Evolutionary conservation across 169 alveolate genomes (phyloP), one percentile per base, ranked within the genome.

Genomic region (Amoebophrya sp.): DNA sequence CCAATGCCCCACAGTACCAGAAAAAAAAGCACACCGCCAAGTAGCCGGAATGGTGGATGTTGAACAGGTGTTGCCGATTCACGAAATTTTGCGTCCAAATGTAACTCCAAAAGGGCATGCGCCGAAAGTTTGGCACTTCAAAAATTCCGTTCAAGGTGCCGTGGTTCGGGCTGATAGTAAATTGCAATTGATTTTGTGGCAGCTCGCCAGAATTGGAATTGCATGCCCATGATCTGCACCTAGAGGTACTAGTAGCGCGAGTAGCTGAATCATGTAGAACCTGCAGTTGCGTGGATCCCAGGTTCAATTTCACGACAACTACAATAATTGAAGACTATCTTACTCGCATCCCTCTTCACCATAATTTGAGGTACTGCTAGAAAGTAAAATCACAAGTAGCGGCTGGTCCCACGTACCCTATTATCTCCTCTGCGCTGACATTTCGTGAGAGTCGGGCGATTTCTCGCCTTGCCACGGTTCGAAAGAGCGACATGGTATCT

Each of bases 31-130:
- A 40, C 0, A 66, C 53, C 14, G 55, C 53, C 40, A 89, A 39
- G 29, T 40, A 66, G 1, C 83, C 83, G 10, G 38, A 25, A 25
- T 66, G 83, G 83, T 66, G 83, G 83, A 66, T n/a, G 35, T 66
- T 66, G 83, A 66, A 66, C 35, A 66, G 35, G 35, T 66, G 83
- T 25, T 66, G 83, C 35, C 83, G 83, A 66, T 66, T 66, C 83
- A 89, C 91, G 77, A 89, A 89, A 3, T 89, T 53, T n/a, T 89
- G 91, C 2, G 91, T 89, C 91, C 91, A 89, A 0, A 89, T 89
- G 77, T 40, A 89, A 0, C 39, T 41, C 91, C 91, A 89, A 40
- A 89, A 89, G 40, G 91, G 91, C 77, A 66, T 66, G 40, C 91
- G 29, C 41, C 91, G 53, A 35, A 89, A 41, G n/a, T 89, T 89